Base-by-base conservation (phyloP, 306 rosid genomes). In the Rosa multiflora region DNA sequence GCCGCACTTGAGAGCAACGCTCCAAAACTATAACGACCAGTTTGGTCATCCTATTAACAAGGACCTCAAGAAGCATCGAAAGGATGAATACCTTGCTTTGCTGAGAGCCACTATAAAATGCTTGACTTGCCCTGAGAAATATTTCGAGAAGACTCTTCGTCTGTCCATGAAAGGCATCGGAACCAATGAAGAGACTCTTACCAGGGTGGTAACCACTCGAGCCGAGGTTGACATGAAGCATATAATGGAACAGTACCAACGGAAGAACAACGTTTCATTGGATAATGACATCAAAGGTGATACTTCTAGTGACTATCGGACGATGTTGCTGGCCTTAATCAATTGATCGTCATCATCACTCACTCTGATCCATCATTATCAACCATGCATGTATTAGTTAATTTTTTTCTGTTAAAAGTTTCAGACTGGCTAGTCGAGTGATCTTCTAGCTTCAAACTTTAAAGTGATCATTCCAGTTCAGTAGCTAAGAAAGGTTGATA, bases 1-100 rank as follows among this genome's bases (percentile, higher is more conserved):
- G 70, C 68, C 78, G 15, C 88, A 84, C 4, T 67, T 84, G 11
- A 84, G 61, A 78, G 88, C 88, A 78, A 73, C 81, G 2, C 58
- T 80, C 29, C 49, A 81, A 72, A 82, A 67, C 63, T 84, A 81
- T 68, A 81, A 81, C 18, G 73, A 84, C 53, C 80, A 78, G 64
- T 84, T 77, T 63, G 85, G 85, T 55, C 64, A 51, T 51, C 78
- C 78, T 11, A 78, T 84, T 15, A 81, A 59, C 78, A 74, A 81
- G 82, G 88, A 81, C 59, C 62, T 81, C 37, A 77, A 84, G 78
- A 46, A 47, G 37, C 79, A 81, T 7, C 75, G 80, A 1, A 64
- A 84, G 18, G 68, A 81, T 69, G 80, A 74, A 10, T 84, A 72
- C 80, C 82, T 84, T 14, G 42, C 51, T 53, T 47, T 77, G 53